Percentiles rank a stretch among this genome's conserved stretches.
Conservation (phyloP, 1,284 basidiomycete genomes). For the Tylopilus sp. region DNA sequence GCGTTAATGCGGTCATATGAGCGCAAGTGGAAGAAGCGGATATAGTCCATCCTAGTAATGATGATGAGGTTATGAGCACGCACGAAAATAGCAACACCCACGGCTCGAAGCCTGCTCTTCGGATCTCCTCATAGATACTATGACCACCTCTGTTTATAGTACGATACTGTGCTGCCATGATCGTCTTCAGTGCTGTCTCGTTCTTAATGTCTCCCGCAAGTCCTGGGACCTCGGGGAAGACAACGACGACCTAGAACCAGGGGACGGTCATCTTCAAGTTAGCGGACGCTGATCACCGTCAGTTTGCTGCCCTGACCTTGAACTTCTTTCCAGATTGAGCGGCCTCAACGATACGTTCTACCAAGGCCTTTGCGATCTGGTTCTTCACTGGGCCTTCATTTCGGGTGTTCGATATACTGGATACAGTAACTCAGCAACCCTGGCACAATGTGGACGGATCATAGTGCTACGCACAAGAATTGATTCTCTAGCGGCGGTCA, state of each 20-base stretch:
- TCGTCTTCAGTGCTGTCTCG: conserved; percentile 66
- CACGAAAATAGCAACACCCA: conserved; percentile 36
- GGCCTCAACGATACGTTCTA: conserved; percentile 78
- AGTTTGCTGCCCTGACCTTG: conserved; percentile 45
- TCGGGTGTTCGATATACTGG: conserved; percentile 72
- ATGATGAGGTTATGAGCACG: conserved; percentile 1
- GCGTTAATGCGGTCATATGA: conserved; percentile 90
- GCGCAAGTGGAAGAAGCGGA: conserved; percentile 85
- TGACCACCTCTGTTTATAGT: conserved; percentile 84
- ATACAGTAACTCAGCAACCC: conserved; percentile 12
- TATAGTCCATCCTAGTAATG: conserved; percentile 60
- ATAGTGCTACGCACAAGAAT: conserved; percentile 74
- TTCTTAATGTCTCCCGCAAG: conserved; percentile 79
- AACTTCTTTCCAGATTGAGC: conserved; percentile 69
- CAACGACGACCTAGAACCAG: conserved; percentile 59
- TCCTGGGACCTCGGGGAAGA: conserved; percentile 79
- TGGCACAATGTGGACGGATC: not conserved
- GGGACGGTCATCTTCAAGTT: conserved; percentile 1
- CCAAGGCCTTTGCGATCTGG: conserved; percentile 75
- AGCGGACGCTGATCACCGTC: not conserved
- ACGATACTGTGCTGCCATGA: conserved; percentile 79
- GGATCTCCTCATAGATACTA: conserved; percentile 81
- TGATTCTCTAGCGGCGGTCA: conserved; percentile 67
- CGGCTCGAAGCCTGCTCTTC: conserved; percentile 79
- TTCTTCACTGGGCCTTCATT: conserved; percentile 71